These are phyloP conservation scores for Athelia sp. DNA, from an alignment of 1,284 basidiomycete species.

Conservation along the genomic window DNA sequence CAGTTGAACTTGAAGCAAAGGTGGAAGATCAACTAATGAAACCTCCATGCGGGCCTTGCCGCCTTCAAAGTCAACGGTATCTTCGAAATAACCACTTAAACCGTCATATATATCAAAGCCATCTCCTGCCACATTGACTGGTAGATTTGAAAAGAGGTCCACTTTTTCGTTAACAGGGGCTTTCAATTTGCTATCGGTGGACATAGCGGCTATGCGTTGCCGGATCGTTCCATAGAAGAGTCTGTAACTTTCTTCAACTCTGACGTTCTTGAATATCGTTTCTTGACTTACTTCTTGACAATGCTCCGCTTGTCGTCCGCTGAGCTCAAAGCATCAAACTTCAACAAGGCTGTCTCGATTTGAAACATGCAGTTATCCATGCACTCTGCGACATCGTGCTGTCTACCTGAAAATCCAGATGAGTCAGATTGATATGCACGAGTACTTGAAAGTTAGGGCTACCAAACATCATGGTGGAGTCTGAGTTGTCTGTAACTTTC, in stretches of 20 bases:
- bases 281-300: slow-evolving; percentile 64
- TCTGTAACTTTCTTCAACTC: slow-evolving; percentile 33
- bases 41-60: slow-evolving; percentile 87
- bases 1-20: slow-evolving; percentile 91
- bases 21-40: slow-evolving; percentile 81
- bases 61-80: slow-evolving; percentile 86
- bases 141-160: slow-evolving; percentile 90
- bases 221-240: slow-evolving; percentile 86
- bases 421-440: not conserved
- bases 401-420: slow-evolving; percentile 55
- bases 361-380: slow-evolving; percentile 99
- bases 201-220: slow-evolving; percentile 61
- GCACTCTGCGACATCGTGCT: slow-evolving; percentile 97
- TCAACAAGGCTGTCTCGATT: slow-evolving; percentile 87
- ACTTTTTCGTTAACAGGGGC: slow-evolving; percentile 78
- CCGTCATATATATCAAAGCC: slow-evolving; percentile 92
- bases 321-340: slow-evolving; percentile 62
- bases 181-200: slow-evolving; percentile 37
- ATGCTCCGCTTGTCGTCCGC: slow-evolving; percentile 61
- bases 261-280: not conserved
- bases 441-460: slow-evolving; percentile 15
- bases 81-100: slow-evolving; percentile 88
- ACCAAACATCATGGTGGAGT: slow-evolving; percentile 90
- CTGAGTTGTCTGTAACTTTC: slow-evolving; percentile 50
- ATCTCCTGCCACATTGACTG: slow-evolving; percentile 89